These are phyloP conservation scores for Setomelanomma holmii DNA, from an alignment of 2,329 filamentous ascomycete genomes.

Conservation along the genomic window DNA sequence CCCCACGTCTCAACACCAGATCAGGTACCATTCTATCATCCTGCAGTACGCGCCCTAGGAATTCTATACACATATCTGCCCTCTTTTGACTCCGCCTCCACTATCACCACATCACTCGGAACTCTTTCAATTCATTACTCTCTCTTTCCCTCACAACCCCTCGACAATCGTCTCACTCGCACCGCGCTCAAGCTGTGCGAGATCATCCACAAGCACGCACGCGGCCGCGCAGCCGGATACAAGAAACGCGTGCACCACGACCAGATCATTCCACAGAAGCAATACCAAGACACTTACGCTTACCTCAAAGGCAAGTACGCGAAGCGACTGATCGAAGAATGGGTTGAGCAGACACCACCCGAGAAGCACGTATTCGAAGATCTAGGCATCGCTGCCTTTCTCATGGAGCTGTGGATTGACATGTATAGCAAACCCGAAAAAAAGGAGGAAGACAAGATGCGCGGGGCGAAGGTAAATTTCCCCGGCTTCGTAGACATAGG, in stretches of 20 bases:
- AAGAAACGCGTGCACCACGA: slow-evolving; percentile 87
- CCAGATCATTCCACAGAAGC: slow-evolving; percentile 75
- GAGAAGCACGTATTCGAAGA: slow-evolving; percentile 96
- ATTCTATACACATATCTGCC: slow-evolving; percentile 73
- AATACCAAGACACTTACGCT: slow-evolving; percentile 83
- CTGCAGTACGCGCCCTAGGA: slow-evolving; percentile 74
- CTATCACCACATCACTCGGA: slow-evolving; percentile 42
- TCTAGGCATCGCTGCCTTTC: slow-evolving; percentile 85
- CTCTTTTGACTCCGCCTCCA: not conserved
- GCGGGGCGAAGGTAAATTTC: slow-evolving; percentile 56
- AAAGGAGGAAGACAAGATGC: not conserved
- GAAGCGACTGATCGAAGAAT: slow-evolving; percentile 70
- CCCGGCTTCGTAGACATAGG: slow-evolving; percentile 96
- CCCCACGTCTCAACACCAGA: slow-evolving; percentile 70
- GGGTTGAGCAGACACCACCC: slow-evolving; percentile 88
- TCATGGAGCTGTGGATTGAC: slow-evolving; percentile 87
- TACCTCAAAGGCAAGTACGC: slow-evolving; percentile 82
- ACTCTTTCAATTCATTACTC: slow-evolving; percentile 60
- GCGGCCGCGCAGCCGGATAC: slow-evolving; percentile 70
- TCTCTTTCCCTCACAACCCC: slow-evolving; percentile 51
- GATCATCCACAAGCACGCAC: slow-evolving; percentile 75
- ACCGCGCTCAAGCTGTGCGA: slow-evolving; percentile 74
- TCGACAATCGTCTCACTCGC: slow-evolving; percentile 64
- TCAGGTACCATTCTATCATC: slow-evolving; percentile 87
- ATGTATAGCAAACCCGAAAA: slow-evolving; percentile 69